These are phyloP conservation scores for Lodderomyces jiufengensis DNA, from an alignment of 1,139 yeast genomes.

Conservation along the genomic window DNA sequence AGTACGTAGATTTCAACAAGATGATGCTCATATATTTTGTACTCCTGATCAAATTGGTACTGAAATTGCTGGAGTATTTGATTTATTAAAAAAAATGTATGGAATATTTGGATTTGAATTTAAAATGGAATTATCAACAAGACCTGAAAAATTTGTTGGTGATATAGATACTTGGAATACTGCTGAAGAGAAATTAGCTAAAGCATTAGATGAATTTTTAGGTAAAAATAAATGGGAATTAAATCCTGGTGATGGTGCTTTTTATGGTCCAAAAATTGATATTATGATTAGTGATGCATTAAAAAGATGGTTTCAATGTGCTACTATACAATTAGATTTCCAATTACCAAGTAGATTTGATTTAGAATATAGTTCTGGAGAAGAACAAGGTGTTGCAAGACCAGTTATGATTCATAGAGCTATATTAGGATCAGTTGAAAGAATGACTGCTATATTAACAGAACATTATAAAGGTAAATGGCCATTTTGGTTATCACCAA, in stretches of 20 bases:
- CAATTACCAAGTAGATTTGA: slow-evolving; percentile 92
- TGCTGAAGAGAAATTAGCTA: slow-evolving; percentile 77
- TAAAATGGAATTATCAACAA: slow-evolving; percentile 85
- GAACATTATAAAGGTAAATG: slow-evolving; percentile 98
- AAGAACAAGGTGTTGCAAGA: slow-evolving; percentile 49
- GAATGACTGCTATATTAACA: slow-evolving; percentile 96
- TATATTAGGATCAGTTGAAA: slow-evolving; percentile 93
- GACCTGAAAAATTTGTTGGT: slow-evolving; percentile 92
- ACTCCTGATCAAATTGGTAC: slow-evolving; percentile 78
- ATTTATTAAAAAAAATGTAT: slow-evolving; percentile 74
- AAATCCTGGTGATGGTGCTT: slow-evolving; percentile 97
- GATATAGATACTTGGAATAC: slow-evolving; percentile 80
- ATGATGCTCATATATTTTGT: slow-evolving; percentile 97
- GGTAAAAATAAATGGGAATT: slow-evolving; percentile 87
- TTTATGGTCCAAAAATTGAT: slow-evolving; percentile 98
- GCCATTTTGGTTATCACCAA: slow-evolving; percentile 99
- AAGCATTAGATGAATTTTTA: slow-evolving; percentile 60
- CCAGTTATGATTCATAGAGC: slow-evolving; percentile 99
- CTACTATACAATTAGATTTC: slow-evolving; percentile 96
- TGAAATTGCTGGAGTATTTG: slow-evolving; percentile 78
- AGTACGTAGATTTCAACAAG: slow-evolving; percentile 97
- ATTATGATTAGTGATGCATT: slow-evolving; percentile 88
- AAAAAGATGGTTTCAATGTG: slow-evolving; percentile 96
- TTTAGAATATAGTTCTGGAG: slow-evolving; percentile 77
- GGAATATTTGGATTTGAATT: slow-evolving; percentile 85